Evolutionary conservation across 164 flowering plant genomes (phyloP).

Genomic region (Buxus sempervirens): DNA sequence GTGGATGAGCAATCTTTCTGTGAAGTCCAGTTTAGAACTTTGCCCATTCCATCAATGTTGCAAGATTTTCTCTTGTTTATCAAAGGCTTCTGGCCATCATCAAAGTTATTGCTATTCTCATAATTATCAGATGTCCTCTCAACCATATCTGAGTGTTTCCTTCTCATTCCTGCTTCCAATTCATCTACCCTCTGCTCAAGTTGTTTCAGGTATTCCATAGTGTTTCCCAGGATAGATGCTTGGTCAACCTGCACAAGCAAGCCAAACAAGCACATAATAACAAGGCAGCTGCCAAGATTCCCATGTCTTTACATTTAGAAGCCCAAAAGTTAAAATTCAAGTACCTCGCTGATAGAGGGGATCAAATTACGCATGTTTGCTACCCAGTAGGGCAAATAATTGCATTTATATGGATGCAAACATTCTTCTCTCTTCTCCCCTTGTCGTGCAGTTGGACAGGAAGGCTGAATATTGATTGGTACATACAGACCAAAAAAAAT

Average conservation of each 20-base stretch:
- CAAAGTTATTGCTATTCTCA: conserved; percentile 20
- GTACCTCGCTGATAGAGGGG: conserved; percentile 70
- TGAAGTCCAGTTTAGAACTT: conserved; percentile 26
- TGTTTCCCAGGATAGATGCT: conserved; percentile 58
- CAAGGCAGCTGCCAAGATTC: not conserved
- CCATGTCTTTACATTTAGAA: not conserved
- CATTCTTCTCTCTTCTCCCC: conserved; percentile 40
- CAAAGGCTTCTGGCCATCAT: conserved; percentile 25
- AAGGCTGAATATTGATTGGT: too few relatives aligned
- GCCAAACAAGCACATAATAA: not conserved
- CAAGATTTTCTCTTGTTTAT: conserved; percentile 68
- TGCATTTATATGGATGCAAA: too few relatives aligned
- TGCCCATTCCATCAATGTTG: conserved; percentile 41
- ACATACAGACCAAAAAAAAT: too few relatives aligned
- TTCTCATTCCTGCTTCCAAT: conserved; percentile 43
- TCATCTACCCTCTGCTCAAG: conserved; percentile 82
- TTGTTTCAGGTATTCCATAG: conserved; percentile 65
- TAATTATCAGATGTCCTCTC: conserved; percentile 76
- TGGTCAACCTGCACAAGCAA: conserved; percentile 58
- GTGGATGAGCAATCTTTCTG: conserved; percentile 27
- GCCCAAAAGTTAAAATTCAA: not conserved
- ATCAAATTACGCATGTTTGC: too few relatives aligned
- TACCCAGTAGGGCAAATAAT: too few relatives aligned
- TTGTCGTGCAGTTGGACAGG: too few relatives aligned
- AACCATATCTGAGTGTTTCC: conserved; percentile 35